A percentile compares a stretch with the other conserved stretches of the same genome.
Conservation (phyloP, 176 grass and related monocot species). For the Thinopyrum elongatum region DNA sequence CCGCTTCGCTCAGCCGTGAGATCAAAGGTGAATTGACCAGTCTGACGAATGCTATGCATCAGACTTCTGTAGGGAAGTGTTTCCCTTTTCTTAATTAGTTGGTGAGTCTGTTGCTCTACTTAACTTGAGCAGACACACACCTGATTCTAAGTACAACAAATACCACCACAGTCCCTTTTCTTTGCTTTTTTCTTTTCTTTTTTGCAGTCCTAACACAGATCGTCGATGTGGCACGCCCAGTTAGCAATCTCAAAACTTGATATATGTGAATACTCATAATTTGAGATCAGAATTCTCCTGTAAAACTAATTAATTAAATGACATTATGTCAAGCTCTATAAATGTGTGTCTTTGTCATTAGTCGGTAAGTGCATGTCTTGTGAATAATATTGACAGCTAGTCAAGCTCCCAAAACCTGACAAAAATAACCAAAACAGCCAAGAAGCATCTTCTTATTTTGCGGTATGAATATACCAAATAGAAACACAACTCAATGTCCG, state of each 20-base stretch:
- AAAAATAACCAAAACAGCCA: no score
- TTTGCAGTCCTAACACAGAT: background rate
- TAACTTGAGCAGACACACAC: constrained; percentile 27
- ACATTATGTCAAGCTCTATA: background rate
- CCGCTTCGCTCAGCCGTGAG: no score
- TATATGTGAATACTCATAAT: background rate
- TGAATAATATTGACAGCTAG: no score
- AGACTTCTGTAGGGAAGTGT: no score
- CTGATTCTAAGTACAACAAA: constrained; percentile 4
- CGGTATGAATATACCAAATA: background rate
- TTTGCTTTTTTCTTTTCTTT: background rate
- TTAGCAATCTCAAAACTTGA: no score
- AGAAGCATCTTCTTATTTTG: background rate
- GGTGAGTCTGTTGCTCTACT: constrained; percentile 3
- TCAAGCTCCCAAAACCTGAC: background rate
- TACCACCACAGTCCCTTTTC: background rate
- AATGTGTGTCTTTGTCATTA: background rate
- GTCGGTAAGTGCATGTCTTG: background rate
- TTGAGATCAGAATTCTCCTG: background rate
- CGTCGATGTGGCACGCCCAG: background rate
- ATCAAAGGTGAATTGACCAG: no score
- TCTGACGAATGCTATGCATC: no score
- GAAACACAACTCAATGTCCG: background rate
- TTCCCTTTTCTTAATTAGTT: constrained; percentile 10
- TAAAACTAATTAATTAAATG: background rate